Conservation (phyloP, 192 early-diverging fungal genomes). For the Chytriomyces sp. region DNA sequence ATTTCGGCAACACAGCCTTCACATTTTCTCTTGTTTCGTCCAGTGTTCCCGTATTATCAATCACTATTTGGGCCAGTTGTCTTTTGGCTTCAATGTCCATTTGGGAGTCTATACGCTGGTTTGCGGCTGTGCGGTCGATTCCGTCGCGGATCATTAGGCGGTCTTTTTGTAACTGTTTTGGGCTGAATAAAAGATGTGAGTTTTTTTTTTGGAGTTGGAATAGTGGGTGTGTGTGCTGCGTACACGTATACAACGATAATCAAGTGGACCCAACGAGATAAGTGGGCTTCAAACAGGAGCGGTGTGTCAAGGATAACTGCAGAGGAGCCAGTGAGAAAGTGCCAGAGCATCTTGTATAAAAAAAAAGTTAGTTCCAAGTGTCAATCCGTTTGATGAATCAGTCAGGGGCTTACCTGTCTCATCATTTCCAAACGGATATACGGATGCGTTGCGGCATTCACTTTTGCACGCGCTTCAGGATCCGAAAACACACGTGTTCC, state of each 20-base stretch:
- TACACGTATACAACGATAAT: conserved; percentile 86
- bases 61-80: conserved; percentile 75
- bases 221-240: background rate
- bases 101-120: conserved; percentile 78
- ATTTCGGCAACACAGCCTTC: conserved; percentile 34
- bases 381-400: too few relatives aligned
- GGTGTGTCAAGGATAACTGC: conserved; percentile 90
- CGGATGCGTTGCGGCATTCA: conserved; percentile 90
- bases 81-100: conserved; percentile 82
- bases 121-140: conserved; percentile 67
- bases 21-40: conserved; percentile 59
- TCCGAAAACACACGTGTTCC: conserved; percentile 83
- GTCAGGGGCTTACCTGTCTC: too few relatives aligned
- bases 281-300: conserved; percentile 84
- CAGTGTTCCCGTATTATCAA: conserved; percentile 80
- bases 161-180: conserved; percentile 70
- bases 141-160: conserved; percentile 78
- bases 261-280: conserved; percentile 72
- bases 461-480: conserved; percentile 65
- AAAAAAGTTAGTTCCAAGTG: too few relatives aligned
- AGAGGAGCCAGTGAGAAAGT: conserved; percentile 72
- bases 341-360: too few relatives aligned
- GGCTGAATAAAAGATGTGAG: conserved; percentile 54
- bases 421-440: conserved; percentile 82
- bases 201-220: conserved; percentile 2